Percentiles rank a stretch among this genome's conserved stretches.
Conservation (phyloP, 192 early-diverging fungal genomes). For the Phycomyces blakesleeanus region DNA sequence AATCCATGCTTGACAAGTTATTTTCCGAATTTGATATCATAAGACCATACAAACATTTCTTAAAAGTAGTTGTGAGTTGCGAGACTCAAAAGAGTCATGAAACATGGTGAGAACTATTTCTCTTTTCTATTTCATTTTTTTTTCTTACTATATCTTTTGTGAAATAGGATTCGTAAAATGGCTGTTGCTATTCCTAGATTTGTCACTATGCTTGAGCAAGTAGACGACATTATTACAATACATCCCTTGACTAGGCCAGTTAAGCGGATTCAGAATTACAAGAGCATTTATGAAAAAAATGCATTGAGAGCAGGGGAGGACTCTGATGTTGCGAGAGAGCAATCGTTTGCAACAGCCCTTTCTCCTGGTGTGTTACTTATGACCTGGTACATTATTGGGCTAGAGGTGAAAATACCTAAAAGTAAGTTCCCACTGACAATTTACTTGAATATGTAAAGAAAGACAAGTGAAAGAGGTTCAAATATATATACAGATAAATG, state of each 20-base stretch:
- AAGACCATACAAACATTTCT: conserved; percentile 16
- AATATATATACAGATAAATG: no score
- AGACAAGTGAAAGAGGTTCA: no score
- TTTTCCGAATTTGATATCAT: conserved; percentile 14
- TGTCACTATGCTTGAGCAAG: conserved; percentile 8
- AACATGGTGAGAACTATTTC: conserved; percentile 10
- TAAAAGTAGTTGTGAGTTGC: conserved; percentile 14
- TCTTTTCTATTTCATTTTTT: not conserved
- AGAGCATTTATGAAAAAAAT: conserved; percentile 9
- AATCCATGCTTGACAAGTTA: conserved; percentile 12
- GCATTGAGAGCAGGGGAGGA: conserved; percentile 8
- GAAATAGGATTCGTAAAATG: conserved; percentile 28
- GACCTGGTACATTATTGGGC: conserved; percentile 18
- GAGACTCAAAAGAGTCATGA: conserved; percentile 18
- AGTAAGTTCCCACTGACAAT: no score
- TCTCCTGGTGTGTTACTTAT: conserved; percentile 19
- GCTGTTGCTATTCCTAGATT: conserved; percentile 12
- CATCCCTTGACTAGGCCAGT: conserved; percentile 9
- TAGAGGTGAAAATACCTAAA: conserved; percentile 2
- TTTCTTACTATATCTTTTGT: no score
- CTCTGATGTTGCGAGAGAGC: not conserved
- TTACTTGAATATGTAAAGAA: no score
- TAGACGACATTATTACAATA: not conserved
- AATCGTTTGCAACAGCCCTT: not conserved
- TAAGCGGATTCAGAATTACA: not conserved